Evolutionary conservation across 2,329 filamentous ascomycete species (phyloP).

Genomic region (Helminthosporium solani): DNA sequence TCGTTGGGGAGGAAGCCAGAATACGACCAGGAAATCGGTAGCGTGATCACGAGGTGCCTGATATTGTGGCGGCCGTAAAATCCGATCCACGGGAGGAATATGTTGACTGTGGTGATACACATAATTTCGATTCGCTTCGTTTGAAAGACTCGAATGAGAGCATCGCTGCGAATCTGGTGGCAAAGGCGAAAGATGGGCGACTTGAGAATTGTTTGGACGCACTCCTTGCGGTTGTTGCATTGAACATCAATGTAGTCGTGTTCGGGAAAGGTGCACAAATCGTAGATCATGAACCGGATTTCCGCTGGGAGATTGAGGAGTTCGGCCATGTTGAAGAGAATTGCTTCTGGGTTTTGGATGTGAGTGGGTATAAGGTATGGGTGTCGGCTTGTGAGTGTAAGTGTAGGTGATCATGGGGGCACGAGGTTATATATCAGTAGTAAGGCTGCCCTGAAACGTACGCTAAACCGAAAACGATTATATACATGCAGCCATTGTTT

Average conservation of each 20-base stretch:
- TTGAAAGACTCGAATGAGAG: conserved; percentile 18
- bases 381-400: too few relatives aligned
- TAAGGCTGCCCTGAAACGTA: too few relatives aligned
- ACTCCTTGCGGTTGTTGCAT: conserved; percentile 6
- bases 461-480: too few relatives aligned
- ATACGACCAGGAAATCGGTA: background rate
- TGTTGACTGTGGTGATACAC: background rate
- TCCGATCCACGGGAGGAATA: conserved; percentile 12
- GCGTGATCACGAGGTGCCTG: background rate
- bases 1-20: background rate
- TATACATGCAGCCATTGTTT: too few relatives aligned
- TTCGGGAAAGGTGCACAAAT: conserved; percentile 12
- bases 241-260: conserved; percentile 5
- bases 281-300: conserved; percentile 25
- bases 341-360: background rate
- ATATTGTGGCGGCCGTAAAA: conserved; percentile 2
- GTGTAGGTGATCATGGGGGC: too few relatives aligned
- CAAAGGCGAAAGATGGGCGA: conserved; percentile 21
- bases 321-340: background rate
- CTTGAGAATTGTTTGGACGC: conserved; percentile 11
- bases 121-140: conserved; percentile 14
- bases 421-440: too few relatives aligned
- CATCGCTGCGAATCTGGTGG: conserved; percentile 23
- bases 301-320: conserved; percentile 25
- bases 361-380: too few relatives aligned